A percentile compares a stretch with the other conserved stretches of the same genome.
phyloP scores from a whole-genome alignment of 495 filamentous ascomycete species.

The Penicillium ochrochloron region DNA sequence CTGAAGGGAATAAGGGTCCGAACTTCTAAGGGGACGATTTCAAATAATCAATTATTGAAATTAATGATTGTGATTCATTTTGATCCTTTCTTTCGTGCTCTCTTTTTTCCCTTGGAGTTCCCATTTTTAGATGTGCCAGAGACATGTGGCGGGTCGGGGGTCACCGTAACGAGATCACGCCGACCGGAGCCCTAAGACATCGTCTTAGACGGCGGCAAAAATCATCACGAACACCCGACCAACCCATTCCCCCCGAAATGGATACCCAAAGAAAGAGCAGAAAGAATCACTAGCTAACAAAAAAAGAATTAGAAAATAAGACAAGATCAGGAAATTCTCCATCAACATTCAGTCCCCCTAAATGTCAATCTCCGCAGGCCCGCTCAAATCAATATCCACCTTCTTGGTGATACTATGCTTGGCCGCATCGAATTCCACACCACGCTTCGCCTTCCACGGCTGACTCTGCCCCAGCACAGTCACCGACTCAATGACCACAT shows the following conservation, averaged over 20 bases:
- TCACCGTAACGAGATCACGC: neutral
- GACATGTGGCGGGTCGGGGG: neutral
- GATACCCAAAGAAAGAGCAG: neutral
- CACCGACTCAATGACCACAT: slow-evolving; percentile 51
- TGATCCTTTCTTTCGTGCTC: neutral
- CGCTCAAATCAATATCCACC: slow-evolving; percentile 31
- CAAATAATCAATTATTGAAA: neutral
- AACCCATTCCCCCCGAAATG: neutral
- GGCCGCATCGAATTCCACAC: slow-evolving; percentile 17
- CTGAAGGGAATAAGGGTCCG: neutral
- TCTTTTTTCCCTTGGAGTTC: neutral
- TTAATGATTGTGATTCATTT: neutral
- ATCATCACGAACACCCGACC: neutral
- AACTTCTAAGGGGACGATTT: neutral
- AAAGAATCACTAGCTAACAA: neutral
- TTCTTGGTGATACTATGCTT: slow-evolving; percentile 31
- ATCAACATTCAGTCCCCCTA: neutral
- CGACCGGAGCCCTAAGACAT: slow-evolving; percentile 3
- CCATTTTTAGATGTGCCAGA: slow-evolving; percentile 1
- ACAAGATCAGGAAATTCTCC: neutral
- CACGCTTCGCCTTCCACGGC: slow-evolving; percentile 1
- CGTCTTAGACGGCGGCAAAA: neutral
- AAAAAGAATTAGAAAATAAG: neutral
- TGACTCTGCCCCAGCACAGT: slow-evolving; percentile 55
- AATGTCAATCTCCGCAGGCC: slow-evolving; percentile 27